phyloP scores from a whole-genome alignment of 768 basidiomycete species.

The Leccinum fibrillosum region DNA sequence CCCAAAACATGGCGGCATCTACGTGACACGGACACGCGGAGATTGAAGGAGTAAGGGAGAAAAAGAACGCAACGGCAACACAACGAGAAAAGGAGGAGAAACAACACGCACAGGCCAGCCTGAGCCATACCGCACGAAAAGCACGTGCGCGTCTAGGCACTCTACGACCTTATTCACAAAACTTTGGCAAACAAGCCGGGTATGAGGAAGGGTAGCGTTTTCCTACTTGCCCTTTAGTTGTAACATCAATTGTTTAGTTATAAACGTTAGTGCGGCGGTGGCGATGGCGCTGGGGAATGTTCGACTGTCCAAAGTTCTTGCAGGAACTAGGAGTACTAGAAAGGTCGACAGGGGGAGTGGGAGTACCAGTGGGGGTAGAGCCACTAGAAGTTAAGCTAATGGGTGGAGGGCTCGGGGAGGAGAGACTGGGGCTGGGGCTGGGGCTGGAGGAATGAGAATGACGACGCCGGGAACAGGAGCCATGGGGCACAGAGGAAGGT shows the following conservation, averaged over 20 bases:
- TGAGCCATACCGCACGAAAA: not conserved
- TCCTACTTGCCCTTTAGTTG: not conserved
- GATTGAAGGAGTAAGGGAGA: not conserved
- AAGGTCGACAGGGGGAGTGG: not conserved
- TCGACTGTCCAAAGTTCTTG: not conserved
- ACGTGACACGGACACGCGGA: slow-evolving; percentile 1
- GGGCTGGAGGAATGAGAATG: not conserved
- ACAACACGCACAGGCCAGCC: not conserved
- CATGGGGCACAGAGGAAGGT: not conserved
- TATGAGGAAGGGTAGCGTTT: not conserved
- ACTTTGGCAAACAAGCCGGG: not conserved
- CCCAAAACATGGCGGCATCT: not conserved
- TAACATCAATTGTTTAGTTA: not conserved
- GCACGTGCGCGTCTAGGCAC: too few species aligned
- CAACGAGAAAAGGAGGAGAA: not conserved
- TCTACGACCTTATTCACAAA: not conserved
- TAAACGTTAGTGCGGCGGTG: slow-evolving; percentile 1
- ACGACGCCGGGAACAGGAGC: not conserved
- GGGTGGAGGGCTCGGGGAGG: not conserved
- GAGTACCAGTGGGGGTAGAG: not conserved
- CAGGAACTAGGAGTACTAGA: not conserved
- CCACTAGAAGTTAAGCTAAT: not conserved
- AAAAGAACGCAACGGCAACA: not conserved
- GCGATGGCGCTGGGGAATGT: not conserved
- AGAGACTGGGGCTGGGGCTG: not conserved